Conservation (phyloP, 2,329 filamentous ascomycete genomes). For the Ascochyta rabiei region DNA sequence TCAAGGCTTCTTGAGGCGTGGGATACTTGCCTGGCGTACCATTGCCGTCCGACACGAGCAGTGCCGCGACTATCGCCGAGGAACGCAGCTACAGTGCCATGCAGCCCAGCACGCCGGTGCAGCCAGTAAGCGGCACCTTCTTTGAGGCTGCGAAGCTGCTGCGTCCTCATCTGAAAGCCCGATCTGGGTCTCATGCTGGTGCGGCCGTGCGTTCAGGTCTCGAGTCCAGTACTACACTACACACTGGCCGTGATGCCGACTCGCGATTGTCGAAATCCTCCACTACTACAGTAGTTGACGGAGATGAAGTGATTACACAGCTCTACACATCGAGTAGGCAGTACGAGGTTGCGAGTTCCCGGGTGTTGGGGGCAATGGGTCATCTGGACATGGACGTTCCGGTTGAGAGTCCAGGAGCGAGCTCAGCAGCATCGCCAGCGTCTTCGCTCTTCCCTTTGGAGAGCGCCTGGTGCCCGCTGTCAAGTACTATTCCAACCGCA, state of each 20-base stretch:
- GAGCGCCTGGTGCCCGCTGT: not conserved
- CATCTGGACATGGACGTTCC: not conserved
- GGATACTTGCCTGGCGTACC: not conserved
- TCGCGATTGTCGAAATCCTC: not conserved
- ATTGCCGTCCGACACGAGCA: not conserved
- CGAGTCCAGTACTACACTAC: not conserved
- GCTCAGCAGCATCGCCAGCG: not conserved
- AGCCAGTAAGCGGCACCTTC: not conserved
- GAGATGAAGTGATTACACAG: not conserved
- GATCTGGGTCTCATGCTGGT: not conserved
- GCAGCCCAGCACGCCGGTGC: not conserved
- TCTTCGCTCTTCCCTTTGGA: not conserved
- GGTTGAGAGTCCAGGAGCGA: not conserved
- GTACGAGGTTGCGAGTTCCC: conserved; percentile 2
- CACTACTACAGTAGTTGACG: not conserved
- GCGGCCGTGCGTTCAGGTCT: not conserved
- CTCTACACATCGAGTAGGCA: not conserved
- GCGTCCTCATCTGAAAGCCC: not conserved
- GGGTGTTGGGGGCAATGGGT: not conserved
- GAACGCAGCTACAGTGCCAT: not conserved
- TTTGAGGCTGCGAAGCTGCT: not conserved
- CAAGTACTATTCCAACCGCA: not conserved
- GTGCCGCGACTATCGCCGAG: not conserved
- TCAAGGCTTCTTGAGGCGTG: not conserved
- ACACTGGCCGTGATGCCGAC: not conserved